Evolutionary conservation across 441 rosid species (phyloP).

Genomic region (Monsonia emarginata): DNA sequence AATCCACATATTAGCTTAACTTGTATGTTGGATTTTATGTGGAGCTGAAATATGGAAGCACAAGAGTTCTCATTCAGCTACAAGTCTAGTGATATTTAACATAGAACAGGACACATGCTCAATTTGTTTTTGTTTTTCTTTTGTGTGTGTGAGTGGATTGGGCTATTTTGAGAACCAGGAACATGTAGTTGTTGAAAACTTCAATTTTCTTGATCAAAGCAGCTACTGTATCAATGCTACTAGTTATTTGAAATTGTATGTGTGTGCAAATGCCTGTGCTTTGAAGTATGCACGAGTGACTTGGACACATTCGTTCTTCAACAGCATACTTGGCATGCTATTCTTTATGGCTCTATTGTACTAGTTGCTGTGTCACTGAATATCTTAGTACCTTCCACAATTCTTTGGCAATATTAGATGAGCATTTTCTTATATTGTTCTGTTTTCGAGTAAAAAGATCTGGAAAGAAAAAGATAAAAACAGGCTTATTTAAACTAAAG

Average conservation of each 20-base stretch:
- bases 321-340: background rate
- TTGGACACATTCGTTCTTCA: background rate
- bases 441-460: background rate
- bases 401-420: background rate
- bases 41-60: background rate
- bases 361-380: background rate
- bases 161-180: too few relatives aligned
- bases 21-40: background rate
- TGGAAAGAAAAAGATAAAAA: background rate
- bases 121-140: background rate
- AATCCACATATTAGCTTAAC: background rate
- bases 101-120: background rate
- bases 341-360: background rate
- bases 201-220: background rate
- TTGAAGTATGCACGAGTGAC: background rate
- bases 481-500: background rate
- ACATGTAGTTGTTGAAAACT: too few relatives aligned
- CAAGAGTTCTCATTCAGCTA: background rate
- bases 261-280: background rate
- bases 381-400: background rate
- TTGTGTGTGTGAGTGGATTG: too few relatives aligned
- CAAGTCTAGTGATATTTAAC: background rate
- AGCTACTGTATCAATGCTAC: background rate
- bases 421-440: background rate
- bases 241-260: background rate